Conservation (phyloP, 2,329 filamentous ascomycete species). For the Drechslerella dactyloides region DNA sequence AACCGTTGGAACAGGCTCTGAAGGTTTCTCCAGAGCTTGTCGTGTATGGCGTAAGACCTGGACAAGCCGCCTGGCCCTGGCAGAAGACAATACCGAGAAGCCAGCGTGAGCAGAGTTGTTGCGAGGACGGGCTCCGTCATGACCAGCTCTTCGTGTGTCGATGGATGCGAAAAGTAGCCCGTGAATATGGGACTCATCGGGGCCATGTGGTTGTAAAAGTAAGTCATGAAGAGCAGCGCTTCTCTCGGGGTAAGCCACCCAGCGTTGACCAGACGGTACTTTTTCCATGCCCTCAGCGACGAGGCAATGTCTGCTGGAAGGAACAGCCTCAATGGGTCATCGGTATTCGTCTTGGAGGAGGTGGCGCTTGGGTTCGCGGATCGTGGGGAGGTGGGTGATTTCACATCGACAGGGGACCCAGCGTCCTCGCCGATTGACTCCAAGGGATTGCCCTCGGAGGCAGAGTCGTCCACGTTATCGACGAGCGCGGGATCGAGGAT, state of each 20-base stretch:
- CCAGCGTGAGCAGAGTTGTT: conserved; percentile 87
- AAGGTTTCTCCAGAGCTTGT: conserved; percentile 92
- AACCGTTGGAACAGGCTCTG: conserved; percentile 94
- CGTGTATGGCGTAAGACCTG: conserved; percentile 87
- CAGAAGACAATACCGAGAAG: conserved; percentile 83
- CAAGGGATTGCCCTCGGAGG: conserved; percentile 29
- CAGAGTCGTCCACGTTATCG: conserved; percentile 38
- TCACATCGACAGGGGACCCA: conserved; percentile 6
- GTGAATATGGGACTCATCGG: conserved; percentile 93
- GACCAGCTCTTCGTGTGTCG: conserved; percentile 77
- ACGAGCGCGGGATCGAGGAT: conserved; percentile 41
- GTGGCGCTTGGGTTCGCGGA: conserved; percentile 37
- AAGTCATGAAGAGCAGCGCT: conserved; percentile 90
- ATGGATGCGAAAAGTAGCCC: conserved; percentile 64
- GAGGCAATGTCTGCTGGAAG: conserved; percentile 59
- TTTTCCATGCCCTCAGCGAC: conserved; percentile 84
- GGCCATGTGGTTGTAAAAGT: conserved; percentile 91
- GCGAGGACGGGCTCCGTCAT: conserved; percentile 91
- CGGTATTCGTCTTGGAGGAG: conserved; percentile 43
- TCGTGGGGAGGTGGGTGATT: conserved; percentile 32
- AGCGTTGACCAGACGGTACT: conserved; percentile 91
- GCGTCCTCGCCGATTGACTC: conserved; percentile 24
- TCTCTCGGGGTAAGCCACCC: conserved; percentile 96
- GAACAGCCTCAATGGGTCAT: conserved; percentile 47
- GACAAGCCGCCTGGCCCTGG: conserved; percentile 80